Evolutionary conservation across 2,329 filamentous ascomycete genomes (phyloP), one percentile per base, ranked within the genome.

Genomic region (Orbilia blumenaviensis): DNA sequence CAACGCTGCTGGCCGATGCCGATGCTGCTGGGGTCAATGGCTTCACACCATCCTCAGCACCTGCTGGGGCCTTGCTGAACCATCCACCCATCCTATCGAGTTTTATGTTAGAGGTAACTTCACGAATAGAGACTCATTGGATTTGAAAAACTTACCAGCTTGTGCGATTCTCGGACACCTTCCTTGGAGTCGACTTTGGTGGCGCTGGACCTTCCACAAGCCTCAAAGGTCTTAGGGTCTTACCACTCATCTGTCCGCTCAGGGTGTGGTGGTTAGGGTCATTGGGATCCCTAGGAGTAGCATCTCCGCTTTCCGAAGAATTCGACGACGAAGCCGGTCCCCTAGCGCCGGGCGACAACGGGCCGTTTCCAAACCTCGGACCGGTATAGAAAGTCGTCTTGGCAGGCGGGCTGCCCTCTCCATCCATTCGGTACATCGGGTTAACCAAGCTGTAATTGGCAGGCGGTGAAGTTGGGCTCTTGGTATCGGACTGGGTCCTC

Each of bases 171-270:
- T 73, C 79, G 8, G 78, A 80, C 9, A 77, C 78, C 50, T 79
- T 80, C 48, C 79, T 66, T 27, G 67, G 73, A 10, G 78, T 75
- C 73, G 76, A 12, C 66, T 60, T 8, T 67, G 78, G 42, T 50
- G 79, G 78, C 16, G 44, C 36, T 5, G 90, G 90, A 84, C 96
- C 92, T 83, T 95, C 92, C 52, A 98, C 93, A 29, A 99, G 86
- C 14, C 94, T 88, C 78, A 99, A 85, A 5, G 94, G 94, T 36
- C 94, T 88, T 72, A 96, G 89, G 83, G 95, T 95, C 81, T 90
- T 90, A 48, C 89, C 89, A 2, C 87, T 88, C 67, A 88, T 80
- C 46, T 78, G 76, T 7, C 78, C 79, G 18, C 50, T 78, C 54
- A 61, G 48, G 25, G 66, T 56, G 42, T 63, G 58, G 32, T 74